Conservation (phyloP, 1,284 basidiomycete species). For the Laetiporus sulphureus region DNA sequence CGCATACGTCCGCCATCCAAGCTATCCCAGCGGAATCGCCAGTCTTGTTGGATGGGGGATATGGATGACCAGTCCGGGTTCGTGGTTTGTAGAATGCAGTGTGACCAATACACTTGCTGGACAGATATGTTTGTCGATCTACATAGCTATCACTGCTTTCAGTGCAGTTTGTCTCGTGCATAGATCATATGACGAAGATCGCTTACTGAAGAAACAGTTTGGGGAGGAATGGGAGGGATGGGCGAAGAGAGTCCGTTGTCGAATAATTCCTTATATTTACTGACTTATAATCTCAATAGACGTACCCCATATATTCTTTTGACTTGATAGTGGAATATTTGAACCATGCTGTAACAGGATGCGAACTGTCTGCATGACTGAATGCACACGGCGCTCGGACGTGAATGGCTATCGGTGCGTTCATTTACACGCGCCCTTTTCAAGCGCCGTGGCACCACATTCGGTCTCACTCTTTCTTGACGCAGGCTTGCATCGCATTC, state of each 20-base stretch:
- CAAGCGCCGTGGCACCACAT: too few relatives aligned
- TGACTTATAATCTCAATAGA: too few relatives aligned
- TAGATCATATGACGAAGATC: neutral
- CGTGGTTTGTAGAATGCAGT: neutral
- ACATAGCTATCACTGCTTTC: neutral
- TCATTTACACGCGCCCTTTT: too few relatives aligned
- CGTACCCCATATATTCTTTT: too few relatives aligned
- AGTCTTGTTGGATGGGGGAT: neutral
- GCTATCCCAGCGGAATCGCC: conserved; percentile 6
- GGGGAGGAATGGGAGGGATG: neutral
- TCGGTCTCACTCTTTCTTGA: too few relatives aligned
- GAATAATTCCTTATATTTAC: neutral
- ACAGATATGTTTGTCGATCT: neutral
- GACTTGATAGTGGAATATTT: too few relatives aligned
- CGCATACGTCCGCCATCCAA: conserved; percentile 12
- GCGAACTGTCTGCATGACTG: too few relatives aligned
- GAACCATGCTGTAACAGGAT: too few relatives aligned
- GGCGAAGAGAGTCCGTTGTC: neutral
- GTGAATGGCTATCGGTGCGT: too few relatives aligned
- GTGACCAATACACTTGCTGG: neutral
- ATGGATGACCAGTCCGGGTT: neutral
- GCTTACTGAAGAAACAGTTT: neutral
- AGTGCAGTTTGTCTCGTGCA: neutral
- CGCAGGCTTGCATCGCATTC: too few relatives aligned
- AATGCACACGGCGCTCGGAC: too few relatives aligned